Percentiles rank a stretch among this genome's conserved stretches.
Evolutionary conservation across 2,329 filamentous ascomycete species (phyloP).

Genomic region (Diplodia scrobiculata): DNA sequence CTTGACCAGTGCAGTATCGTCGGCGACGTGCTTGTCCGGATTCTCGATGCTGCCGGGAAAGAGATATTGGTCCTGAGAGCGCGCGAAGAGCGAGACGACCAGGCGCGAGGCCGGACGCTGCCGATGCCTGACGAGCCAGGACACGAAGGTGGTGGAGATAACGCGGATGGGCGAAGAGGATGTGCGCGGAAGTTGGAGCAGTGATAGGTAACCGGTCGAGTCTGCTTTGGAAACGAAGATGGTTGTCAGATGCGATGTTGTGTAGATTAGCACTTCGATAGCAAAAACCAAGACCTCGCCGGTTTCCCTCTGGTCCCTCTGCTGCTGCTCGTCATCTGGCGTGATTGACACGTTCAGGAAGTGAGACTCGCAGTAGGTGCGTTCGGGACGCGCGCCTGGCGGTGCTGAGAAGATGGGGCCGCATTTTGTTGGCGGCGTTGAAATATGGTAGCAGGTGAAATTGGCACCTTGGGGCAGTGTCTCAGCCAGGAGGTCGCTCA

Average conservation of each 20-base stretch:
- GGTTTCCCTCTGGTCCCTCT: conserved; percentile 17
- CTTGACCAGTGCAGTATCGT: conserved; percentile 83
- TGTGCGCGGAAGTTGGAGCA: conserved; percentile 58
- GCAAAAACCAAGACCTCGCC: conserved; percentile 72
- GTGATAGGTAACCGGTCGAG: conserved; percentile 82
- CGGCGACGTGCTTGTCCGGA: conserved; percentile 80
- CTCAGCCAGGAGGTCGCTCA: conserved; percentile 52
- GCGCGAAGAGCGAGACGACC: conserved; percentile 86
- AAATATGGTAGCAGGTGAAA: conserved; percentile 82
- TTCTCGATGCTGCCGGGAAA: conserved; percentile 92
- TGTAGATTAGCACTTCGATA: conserved; percentile 85
- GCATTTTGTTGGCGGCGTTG: conserved; percentile 75
- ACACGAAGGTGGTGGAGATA: conserved; percentile 73
- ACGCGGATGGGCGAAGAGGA: conserved; percentile 69
- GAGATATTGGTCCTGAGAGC: conserved; percentile 89
- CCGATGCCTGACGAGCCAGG: conserved; percentile 69
- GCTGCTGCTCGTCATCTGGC: conserved; percentile 30
- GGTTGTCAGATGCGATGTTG: conserved; percentile 74
- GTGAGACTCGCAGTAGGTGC: conserved; percentile 85
- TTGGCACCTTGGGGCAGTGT: conserved; percentile 56
- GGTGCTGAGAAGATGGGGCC: conserved; percentile 78
- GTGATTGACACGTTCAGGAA: conserved; percentile 64
- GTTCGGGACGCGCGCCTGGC: conserved; percentile 69
- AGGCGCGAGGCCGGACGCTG: conserved; percentile 67
- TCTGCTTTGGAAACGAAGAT: conserved; percentile 97